phyloP scores from a whole-genome alignment of 805 yeast species.

The Cyberlindnera misumaiensis region DNA sequence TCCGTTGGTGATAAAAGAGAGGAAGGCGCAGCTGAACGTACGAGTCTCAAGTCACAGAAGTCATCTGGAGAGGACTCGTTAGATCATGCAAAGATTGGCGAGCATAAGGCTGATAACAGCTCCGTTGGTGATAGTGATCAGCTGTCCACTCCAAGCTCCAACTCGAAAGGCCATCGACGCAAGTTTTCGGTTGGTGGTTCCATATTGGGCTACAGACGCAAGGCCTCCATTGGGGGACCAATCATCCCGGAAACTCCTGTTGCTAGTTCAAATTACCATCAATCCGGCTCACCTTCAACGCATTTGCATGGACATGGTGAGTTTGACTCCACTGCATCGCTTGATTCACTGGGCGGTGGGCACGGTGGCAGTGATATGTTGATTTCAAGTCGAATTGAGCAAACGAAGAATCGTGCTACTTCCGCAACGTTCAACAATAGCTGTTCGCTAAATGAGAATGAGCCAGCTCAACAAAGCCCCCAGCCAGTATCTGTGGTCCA shows the following conservation, averaged over 20 bases:
- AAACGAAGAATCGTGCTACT: constrained; percentile 23
- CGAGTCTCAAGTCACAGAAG: constrained; percentile 10
- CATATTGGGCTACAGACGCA: constrained; percentile 44
- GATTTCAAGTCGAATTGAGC: constrained; percentile 52
- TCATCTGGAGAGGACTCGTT: constrained; percentile 8
- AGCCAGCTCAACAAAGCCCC: constrained; percentile 4
- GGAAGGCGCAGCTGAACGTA: constrained; percentile 5
- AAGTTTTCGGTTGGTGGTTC: constrained; percentile 59
- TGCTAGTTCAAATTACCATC: constrained; percentile 28
- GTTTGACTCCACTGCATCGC: constrained; percentile 39
- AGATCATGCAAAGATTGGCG: constrained; percentile 2
- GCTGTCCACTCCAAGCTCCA: constrained; percentile 18
- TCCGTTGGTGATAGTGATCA: constrained; percentile 17
- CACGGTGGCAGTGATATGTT: constrained; percentile 44
- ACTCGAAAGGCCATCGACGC: constrained; percentile 43
- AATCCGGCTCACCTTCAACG: constrained; percentile 24
- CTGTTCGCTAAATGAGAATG: neutral
- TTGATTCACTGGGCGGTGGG: constrained; percentile 55
- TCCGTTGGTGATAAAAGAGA: constrained; percentile 2
- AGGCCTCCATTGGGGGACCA: constrained; percentile 25
- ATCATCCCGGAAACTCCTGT: constrained; percentile 51
- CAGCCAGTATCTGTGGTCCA: constrained; percentile 7
- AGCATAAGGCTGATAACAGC: constrained; percentile 6
- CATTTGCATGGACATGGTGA: constrained; percentile 28
- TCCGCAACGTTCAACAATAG: neutral